Evolutionary conservation across 306 rosid genomes (phyloP).

Genomic region (Vigna radiata): DNA sequence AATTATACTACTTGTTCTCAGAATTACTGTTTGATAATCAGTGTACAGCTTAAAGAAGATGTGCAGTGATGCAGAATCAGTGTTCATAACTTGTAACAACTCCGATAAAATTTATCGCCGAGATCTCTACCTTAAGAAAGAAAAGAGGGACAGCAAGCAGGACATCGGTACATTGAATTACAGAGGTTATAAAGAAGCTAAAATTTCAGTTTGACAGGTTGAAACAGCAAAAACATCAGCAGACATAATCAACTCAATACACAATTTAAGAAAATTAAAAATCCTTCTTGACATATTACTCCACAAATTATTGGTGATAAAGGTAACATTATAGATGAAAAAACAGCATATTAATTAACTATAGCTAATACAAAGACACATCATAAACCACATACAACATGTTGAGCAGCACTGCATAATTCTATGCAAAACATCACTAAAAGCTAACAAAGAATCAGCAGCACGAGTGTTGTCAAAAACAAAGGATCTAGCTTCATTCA

Average conservation of each 20-base stretch:
- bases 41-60: background rate
- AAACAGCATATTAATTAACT: slow-evolving; percentile 20
- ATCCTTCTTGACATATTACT: slow-evolving; percentile 4
- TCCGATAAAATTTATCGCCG: background rate
- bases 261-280: background rate
- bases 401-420: background rate
- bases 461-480: background rate
- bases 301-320: background rate
- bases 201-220: slow-evolving; percentile 5
- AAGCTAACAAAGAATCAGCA: background rate
- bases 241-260: slow-evolving; percentile 16
- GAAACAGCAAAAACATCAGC: slow-evolving; percentile 25
- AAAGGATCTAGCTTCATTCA: background rate
- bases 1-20: slow-evolving; percentile 1
- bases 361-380: background rate
- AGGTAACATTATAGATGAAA: background rate
- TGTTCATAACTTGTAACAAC: background rate
- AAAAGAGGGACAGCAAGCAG: background rate
- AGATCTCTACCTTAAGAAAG: slow-evolving; percentile 2
- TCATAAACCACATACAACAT: background rate
- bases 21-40: background rate
- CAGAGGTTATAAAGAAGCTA: background rate
- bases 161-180: background rate
- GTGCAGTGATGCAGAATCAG: background rate
- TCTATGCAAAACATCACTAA: background rate